These are phyloP conservation scores for Glebionis coronaria DNA, from an alignment of 129 eudicot species.

Conservation along the genomic window DNA sequence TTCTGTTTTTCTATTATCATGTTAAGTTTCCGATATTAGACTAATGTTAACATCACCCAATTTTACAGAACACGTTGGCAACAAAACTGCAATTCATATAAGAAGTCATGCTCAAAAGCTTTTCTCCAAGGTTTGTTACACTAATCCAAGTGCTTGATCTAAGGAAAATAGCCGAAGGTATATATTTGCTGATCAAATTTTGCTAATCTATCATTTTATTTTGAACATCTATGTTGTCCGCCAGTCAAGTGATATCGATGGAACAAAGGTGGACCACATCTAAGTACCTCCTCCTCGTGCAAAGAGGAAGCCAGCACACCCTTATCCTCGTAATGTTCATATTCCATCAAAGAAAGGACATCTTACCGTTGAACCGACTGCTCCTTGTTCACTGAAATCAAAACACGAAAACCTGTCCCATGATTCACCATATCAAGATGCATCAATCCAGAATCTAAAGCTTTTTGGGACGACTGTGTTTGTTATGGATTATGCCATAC, in stretches of 20 bases:
- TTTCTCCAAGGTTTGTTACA: slow-evolving; percentile 44
- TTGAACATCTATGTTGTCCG: slow-evolving; percentile 36
- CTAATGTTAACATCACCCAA: background rate
- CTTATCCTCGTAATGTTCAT: slow-evolving; percentile 73
- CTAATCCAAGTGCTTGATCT: too few relatives aligned
- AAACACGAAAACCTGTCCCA: slow-evolving; percentile 54
- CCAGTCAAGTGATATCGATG: slow-evolving; percentile 40
- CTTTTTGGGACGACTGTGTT: slow-evolving; percentile 65
- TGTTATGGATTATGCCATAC: slow-evolving; percentile 27
- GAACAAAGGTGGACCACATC: slow-evolving; percentile 32
- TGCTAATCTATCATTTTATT: too few relatives aligned
- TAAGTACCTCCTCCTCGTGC: slow-evolving; percentile 92
- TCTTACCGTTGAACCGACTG: slow-evolving; percentile 19
- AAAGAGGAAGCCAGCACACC: slow-evolving; percentile 72
- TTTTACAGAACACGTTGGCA: slow-evolving; percentile 71
- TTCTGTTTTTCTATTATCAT: background rate
- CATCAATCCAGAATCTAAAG: slow-evolving; percentile 40
- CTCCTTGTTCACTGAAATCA: slow-evolving; percentile 14
- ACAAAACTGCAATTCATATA: slow-evolving; percentile 81
- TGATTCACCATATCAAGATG: slow-evolving; percentile 23
- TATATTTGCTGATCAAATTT: too few relatives aligned
- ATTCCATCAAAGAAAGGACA: slow-evolving; percentile 23
- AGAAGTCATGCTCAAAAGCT: slow-evolving; percentile 93
- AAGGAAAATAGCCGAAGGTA: too few relatives aligned
- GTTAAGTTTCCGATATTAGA: background rate